Evolutionary conservation across 2,329 filamentous ascomycete species (phyloP).

Genomic region (Aureobasidium zeae): DNA sequence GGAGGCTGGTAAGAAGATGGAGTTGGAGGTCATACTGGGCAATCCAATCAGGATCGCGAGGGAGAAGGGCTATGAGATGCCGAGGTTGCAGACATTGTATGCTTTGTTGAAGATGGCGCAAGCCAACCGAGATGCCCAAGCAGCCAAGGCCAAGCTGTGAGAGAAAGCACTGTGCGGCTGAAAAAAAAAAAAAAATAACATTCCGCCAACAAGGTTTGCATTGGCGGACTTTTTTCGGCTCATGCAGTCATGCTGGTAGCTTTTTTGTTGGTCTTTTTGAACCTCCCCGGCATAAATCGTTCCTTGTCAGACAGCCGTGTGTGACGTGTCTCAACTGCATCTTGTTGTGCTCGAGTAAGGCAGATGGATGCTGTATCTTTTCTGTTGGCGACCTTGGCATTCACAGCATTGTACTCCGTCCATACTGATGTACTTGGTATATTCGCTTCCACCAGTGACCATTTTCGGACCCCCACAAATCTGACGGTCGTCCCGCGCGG

Average conservation of each 20-base stretch:
- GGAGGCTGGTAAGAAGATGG: slow-evolving; percentile 54
- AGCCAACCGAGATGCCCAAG: background rate
- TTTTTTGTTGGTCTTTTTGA: background rate
- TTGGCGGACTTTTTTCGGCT: slow-evolving; percentile 9
- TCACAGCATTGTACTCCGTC: too few relatives aligned
- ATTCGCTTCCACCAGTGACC: too few relatives aligned
- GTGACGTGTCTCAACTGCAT: background rate
- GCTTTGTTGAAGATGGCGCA: slow-evolving; percentile 22
- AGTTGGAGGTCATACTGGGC: slow-evolving; percentile 63
- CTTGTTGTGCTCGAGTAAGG: background rate
- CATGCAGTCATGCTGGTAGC: background rate
- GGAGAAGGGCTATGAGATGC: slow-evolving; percentile 54
- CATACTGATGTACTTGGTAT: too few relatives aligned
- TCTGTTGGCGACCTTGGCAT: too few relatives aligned
- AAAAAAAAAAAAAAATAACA: background rate
- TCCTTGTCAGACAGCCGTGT: slow-evolving; percentile 3
- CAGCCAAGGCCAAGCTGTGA: slow-evolving; percentile 8
- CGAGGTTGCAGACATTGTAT: slow-evolving; percentile 57
- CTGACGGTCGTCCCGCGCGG: too few relatives aligned
- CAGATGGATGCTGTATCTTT: too few relatives aligned
- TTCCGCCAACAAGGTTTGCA: slow-evolving; percentile 2
- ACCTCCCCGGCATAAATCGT: too few relatives aligned
- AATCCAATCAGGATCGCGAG: slow-evolving; percentile 60
- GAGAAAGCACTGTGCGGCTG: background rate
- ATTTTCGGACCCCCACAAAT: too few relatives aligned